A percentile compares a stretch with the other conserved stretches of the same genome.
Evolutionary conservation across 495 filamentous ascomycete species (phyloP).

Genomic region (Penicillium maclennaniae): DNA sequence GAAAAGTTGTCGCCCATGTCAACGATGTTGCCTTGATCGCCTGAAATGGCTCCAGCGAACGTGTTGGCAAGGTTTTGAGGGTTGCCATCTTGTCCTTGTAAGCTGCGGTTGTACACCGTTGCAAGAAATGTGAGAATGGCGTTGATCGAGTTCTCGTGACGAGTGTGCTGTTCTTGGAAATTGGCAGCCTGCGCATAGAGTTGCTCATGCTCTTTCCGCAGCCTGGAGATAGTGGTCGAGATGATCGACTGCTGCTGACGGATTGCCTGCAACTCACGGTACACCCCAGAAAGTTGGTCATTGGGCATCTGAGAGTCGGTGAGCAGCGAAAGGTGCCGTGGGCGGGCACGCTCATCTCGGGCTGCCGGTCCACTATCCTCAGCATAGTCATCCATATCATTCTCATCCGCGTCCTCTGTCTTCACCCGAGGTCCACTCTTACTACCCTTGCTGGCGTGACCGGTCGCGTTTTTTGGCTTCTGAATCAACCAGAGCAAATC

Average conservation of each 20-base stretch:
- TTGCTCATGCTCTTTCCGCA: conserved; percentile 80
- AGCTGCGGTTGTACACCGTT: conserved; percentile 84
- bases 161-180: conserved; percentile 87
- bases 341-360: conserved; percentile 37
- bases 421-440: conserved; percentile 54
- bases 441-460: conserved; percentile 46
- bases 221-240: conserved; percentile 67
- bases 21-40: conserved; percentile 65
- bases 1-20: conserved; percentile 65
- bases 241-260: conserved; percentile 84
- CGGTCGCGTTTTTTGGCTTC: conserved; percentile 75
- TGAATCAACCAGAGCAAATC: conserved; percentile 97
- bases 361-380: conserved; percentile 37
- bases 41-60: conserved; percentile 64
- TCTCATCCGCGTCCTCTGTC: conserved; percentile 64
- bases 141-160: conserved; percentile 97
- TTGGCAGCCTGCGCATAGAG: conserved; percentile 84
- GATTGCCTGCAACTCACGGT: conserved; percentile 73
- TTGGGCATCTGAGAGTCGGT: conserved; percentile 55
- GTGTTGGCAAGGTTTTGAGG: conserved; percentile 65
- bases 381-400: conserved; percentile 67
- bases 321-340: conserved; percentile 40
- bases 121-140: conserved; percentile 95
- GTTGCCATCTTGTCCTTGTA: conserved; percentile 57
- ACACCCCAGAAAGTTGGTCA: conserved; percentile 72